Evolutionary conservation across 495 filamentous ascomycete genomes (phyloP), one percentile per base, ranked within the genome.

Genomic region (Penicillium lividum): DNA sequence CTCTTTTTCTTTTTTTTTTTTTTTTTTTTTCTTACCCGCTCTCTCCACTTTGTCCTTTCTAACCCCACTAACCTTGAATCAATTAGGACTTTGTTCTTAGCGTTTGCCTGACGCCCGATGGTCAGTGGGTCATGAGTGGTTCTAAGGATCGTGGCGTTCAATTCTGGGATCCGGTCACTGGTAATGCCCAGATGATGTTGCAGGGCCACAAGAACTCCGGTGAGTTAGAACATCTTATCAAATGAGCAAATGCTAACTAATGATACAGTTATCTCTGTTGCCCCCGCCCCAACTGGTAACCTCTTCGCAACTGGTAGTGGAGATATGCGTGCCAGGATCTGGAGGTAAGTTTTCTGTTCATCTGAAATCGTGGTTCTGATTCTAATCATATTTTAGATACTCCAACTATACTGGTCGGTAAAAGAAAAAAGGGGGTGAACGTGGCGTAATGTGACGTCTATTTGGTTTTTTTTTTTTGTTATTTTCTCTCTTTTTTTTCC

Each of bases 131-230:
- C 18, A 86, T 96, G 73, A 94, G 90, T 60, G 92, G 91, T 27
- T 93, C 90, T 34, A 94, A 96, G 75, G 91, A 96, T 67, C 80
- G 91, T 43, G 92, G 91, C 40, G 91, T 96, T 18, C 92, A 94
- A 71, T 95, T 96, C 79, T 96, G 91, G 91, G 89, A 95, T 68
- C 90, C 92, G 13, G 83, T 86, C 65, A 94, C 89, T 47, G 92
- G 91, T 11, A 87, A 88, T 66, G 89, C 91, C 6, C 91, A 95
- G 71, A 84, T 96, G 75, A 94, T 93, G 90, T 83, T 95, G 52
- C 91, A 95, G 72, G 91, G 92, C 30, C 92, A 95, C 72, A 93
- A 93, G 78, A 94, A 95, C 75, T 92, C 89, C 31, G 84, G 84
- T 87, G 67, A 67, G 80, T 73, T 44, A 22, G 28, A 36, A 27